Evolutionary conservation across 1,284 basidiomycete species (phyloP).

Genomic region (Cerioporus squamosus): DNA sequence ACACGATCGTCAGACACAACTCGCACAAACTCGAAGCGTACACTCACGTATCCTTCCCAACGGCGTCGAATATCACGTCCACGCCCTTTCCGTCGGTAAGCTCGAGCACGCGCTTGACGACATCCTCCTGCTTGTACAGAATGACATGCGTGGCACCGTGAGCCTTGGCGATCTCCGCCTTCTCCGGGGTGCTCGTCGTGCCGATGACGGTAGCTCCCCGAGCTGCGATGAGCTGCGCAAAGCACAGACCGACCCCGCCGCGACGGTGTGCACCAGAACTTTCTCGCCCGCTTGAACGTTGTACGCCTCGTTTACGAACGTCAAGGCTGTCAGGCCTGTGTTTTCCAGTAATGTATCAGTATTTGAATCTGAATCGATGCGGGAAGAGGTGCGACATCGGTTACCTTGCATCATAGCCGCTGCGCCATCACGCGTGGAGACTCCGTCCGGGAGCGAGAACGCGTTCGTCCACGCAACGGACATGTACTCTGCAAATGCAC

Average conservation of each 20-base stretch:
- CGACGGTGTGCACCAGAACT: conserved; percentile 87
- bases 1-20: neutral
- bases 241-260: conserved; percentile 78
- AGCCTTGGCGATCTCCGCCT: conserved; percentile 81
- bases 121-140: conserved; percentile 75
- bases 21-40: neutral
- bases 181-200: conserved; percentile 87
- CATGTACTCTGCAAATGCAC: conserved; percentile 30
- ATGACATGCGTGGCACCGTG: conserved; percentile 90
- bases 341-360: conserved; percentile 45
- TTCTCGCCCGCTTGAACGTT: conserved; percentile 75
- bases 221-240: conserved; percentile 63
- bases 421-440: conserved; percentile 71
- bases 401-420: conserved; percentile 48
- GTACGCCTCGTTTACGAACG: conserved; percentile 85
- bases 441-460: conserved; percentile 55
- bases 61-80: conserved; percentile 89
- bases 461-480: conserved; percentile 40
- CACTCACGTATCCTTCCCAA: conserved; percentile 85
- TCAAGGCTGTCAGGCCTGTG: conserved; percentile 78
- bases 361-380: conserved; percentile 40
- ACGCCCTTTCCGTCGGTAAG: conserved; percentile 86
- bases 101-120: conserved; percentile 70
- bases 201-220: conserved; percentile 91
- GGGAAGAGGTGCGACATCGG: neutral